These are phyloP conservation scores for Diaporthe aspalathi DNA, from an alignment of 2,329 filamentous ascomycete species.

Conservation along the genomic window DNA sequence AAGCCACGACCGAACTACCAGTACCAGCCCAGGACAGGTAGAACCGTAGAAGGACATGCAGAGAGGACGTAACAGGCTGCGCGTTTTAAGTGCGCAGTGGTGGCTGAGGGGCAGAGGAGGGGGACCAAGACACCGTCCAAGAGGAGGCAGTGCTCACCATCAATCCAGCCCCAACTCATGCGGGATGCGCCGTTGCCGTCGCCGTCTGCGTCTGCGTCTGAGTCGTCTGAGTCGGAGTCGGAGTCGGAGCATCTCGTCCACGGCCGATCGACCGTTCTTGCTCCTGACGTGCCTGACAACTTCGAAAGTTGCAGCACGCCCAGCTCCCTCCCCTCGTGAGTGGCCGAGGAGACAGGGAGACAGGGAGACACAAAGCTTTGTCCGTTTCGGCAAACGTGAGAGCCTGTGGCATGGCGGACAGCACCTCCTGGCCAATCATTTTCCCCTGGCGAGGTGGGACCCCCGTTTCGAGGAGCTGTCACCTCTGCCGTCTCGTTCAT, in stretches of 20 bases:
- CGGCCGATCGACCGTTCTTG: background rate
- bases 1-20: conserved; percentile 11
- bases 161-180: too few relatives aligned
- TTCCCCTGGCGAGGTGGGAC: background rate
- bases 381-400: conserved; percentile 8
- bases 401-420: background rate
- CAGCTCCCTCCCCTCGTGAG: background rate
- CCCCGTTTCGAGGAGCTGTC: background rate
- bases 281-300: background rate
- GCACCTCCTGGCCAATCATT: background rate
- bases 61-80: conserved; percentile 26
- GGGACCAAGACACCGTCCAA: background rate
- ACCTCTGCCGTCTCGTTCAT: background rate
- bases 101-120: conserved; percentile 17
- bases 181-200: too few relatives aligned
- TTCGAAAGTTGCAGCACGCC: conserved; percentile 8
- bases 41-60: background rate
- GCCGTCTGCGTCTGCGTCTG: too few relatives aligned
- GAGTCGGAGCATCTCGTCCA: background rate
- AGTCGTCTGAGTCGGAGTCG: background rate
- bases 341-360: background rate
- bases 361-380: conserved; percentile 1
- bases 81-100: conserved; percentile 23
- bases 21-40: too few relatives aligned
- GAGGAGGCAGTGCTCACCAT: conserved; percentile 2